Evolutionary conservation across 1,139 yeast genomes (phyloP).

Genomic region (Spathaspora sp.): DNA sequence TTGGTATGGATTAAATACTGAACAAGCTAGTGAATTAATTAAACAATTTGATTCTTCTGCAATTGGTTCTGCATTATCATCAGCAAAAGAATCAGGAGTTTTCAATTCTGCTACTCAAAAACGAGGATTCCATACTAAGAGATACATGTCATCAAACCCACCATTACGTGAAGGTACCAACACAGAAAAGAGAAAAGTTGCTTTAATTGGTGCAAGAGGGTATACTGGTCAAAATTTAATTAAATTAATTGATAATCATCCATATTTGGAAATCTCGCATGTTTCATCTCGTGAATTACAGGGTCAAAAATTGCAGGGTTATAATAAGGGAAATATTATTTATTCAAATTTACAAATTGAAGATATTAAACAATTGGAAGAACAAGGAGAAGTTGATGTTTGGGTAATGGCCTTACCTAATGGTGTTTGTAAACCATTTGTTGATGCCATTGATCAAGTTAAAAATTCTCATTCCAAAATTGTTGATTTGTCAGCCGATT

Average conservation of each 20-base stretch:
- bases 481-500: slow-evolving; percentile 92
- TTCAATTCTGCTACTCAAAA: slow-evolving; percentile 39
- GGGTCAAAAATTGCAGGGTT: slow-evolving; percentile 85
- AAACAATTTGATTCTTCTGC: slow-evolving; percentile 53
- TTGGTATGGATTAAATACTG: slow-evolving; percentile 87
- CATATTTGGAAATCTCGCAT: slow-evolving; percentile 81
- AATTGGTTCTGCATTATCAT: slow-evolving; percentile 38
- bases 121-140: slow-evolving; percentile 36
- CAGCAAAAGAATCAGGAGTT: slow-evolving; percentile 41
- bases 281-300: slow-evolving; percentile 94
- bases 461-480: slow-evolving; percentile 65
- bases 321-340: slow-evolving; percentile 73
- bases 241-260: slow-evolving; percentile 81
- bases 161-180: slow-evolving; percentile 65
- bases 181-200: slow-evolving; percentile 66
- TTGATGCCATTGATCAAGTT: slow-evolving; percentile 82
- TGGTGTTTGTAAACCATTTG: slow-evolving; percentile 97
- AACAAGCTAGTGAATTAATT: slow-evolving; percentile 64
- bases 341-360: slow-evolving; percentile 87
- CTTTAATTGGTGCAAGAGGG: slow-evolving; percentile 97
- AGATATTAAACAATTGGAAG: slow-evolving; percentile 78
- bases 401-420: slow-evolving; percentile 99
- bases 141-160: slow-evolving; percentile 54
- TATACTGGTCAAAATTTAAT: slow-evolving; percentile 94
- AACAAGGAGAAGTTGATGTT: slow-evolving; percentile 76